phyloP scores from a whole-genome alignment of 2,329 filamentous ascomycete genomes.

The Alternaria burnsii region DNA sequence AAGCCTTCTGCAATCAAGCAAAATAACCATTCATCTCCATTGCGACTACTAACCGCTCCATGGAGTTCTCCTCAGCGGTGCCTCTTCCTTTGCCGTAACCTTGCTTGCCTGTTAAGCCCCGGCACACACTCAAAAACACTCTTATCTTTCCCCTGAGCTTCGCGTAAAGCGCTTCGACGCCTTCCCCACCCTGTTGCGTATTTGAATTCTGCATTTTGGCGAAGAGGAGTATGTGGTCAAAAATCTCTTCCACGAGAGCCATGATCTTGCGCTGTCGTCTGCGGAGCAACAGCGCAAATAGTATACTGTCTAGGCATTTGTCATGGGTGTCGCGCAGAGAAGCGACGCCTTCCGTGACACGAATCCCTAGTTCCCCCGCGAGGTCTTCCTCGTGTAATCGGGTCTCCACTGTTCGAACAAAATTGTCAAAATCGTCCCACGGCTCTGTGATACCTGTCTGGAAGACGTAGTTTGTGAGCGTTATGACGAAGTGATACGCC shows the following conservation, averaged over 20 bases:
- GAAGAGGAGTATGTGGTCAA: slow-evolving; percentile 75
- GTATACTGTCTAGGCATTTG: slow-evolving; percentile 75
- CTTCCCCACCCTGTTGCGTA: slow-evolving; percentile 33
- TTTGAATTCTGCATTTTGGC: slow-evolving; percentile 42
- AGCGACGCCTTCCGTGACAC: slow-evolving; percentile 67
- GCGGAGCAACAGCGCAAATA: slow-evolving; percentile 75
- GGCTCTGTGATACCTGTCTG: slow-evolving; percentile 76
- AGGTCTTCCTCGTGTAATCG: slow-evolving; percentile 59
- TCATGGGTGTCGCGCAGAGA: slow-evolving; percentile 75
- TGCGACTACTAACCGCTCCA: slow-evolving; percentile 72
- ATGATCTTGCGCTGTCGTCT: slow-evolving; percentile 78
- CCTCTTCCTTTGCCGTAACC: slow-evolving; percentile 51
- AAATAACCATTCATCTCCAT: slow-evolving; percentile 78
- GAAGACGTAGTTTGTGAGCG: slow-evolving; percentile 79
- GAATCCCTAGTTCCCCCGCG: slow-evolving; percentile 58
- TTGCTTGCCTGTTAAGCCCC: slow-evolving; percentile 70
- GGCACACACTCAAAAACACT: slow-evolving; percentile 77
- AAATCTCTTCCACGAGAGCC: slow-evolving; percentile 78
- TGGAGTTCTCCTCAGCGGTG: slow-evolving; percentile 63
- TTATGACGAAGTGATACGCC: slow-evolving; percentile 79
- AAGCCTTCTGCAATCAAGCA: not conserved
- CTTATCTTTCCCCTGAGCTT: slow-evolving; percentile 75
- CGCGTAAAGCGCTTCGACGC: slow-evolving; percentile 64
- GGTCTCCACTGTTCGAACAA: slow-evolving; percentile 69
- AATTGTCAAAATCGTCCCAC: slow-evolving; percentile 75